These are phyloP conservation scores for Ensete glaucum DNA, from an alignment of 176 grass and related monocot species.

Conservation along the genomic window DNA sequence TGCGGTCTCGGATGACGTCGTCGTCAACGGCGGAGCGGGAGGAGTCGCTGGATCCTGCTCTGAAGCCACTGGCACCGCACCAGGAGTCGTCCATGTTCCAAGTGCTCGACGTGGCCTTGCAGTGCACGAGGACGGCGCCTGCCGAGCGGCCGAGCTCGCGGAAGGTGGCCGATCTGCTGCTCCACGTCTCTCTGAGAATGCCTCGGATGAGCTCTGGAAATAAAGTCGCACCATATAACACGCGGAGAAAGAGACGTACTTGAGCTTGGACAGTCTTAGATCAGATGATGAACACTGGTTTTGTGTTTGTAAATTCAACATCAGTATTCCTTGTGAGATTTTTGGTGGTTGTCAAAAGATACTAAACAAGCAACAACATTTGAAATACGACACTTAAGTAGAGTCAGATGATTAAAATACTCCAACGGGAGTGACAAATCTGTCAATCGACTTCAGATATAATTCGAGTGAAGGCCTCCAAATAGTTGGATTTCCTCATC, in stretches of 20 bases:
- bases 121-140: constrained; percentile 54
- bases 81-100: constrained; percentile 60
- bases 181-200: constrained; percentile 54
- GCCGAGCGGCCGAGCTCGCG: constrained; percentile 65
- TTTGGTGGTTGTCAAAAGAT: too few relatives aligned
- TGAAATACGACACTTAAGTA: too few relatives aligned
- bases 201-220: constrained; percentile 31
- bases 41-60: constrained; percentile 43
- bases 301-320: too few relatives aligned
- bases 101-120: constrained; percentile 59
- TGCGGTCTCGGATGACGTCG: constrained; percentile 37
- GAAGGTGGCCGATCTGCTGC: constrained; percentile 67
- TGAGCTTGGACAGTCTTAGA: too few relatives aligned
- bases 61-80: constrained; percentile 40
- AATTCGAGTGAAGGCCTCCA: too few relatives aligned
- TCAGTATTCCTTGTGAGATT: too few relatives aligned
- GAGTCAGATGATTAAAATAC: too few relatives aligned
- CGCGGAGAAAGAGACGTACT: neutral
- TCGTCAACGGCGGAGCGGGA: constrained; percentile 23
- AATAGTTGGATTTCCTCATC: too few relatives aligned
- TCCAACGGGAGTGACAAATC: too few relatives aligned
- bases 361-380: too few relatives aligned
- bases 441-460: too few relatives aligned
- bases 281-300: too few relatives aligned
- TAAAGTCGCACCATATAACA: constrained; percentile 3